Percentiles rank a stretch among this genome's conserved stretches.
phyloP scores from a whole-genome alignment of 108 stramenopile genomes.

The Schizochytrium sp. region DNA sequence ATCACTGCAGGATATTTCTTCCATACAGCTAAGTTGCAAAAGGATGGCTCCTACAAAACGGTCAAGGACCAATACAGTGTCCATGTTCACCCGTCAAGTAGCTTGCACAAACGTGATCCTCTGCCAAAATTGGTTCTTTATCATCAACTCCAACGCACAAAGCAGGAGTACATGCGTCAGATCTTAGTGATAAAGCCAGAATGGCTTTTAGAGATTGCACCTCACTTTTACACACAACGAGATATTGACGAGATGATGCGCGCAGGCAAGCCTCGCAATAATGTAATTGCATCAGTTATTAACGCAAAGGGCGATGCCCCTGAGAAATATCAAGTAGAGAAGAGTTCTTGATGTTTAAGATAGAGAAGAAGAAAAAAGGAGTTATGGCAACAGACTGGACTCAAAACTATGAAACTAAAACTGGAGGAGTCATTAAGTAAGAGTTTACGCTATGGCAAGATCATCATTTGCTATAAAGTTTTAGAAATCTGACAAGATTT shows the following conservation, averaged over 20 bases:
- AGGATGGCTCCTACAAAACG: slow-evolving; percentile 93
- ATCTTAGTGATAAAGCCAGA: slow-evolving; percentile 91
- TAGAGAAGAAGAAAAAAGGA: not conserved
- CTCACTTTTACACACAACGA: slow-evolving; percentile 93
- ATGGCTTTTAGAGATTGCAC: slow-evolving; percentile 97
- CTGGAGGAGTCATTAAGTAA: too few relatives aligned
- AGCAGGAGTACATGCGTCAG: slow-evolving; percentile 98
- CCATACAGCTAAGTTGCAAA: slow-evolving; percentile 89
- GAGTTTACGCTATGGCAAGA: too few relatives aligned
- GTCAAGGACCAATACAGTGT: slow-evolving; percentile 94
- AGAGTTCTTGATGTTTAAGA: not conserved
- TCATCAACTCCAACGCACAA: slow-evolving; percentile 96
- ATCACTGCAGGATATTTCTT: slow-evolving; percentile 98
- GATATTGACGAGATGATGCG: slow-evolving; percentile 78
- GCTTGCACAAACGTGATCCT: slow-evolving; percentile 89
- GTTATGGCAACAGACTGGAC: not conserved
- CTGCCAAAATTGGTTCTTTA: slow-evolving; percentile 92
- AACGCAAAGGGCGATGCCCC: not conserved
- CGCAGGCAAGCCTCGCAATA: not conserved
- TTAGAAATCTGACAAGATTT: too few relatives aligned
- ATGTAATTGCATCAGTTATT: not conserved
- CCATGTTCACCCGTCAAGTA: slow-evolving; percentile 94
- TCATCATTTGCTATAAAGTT: too few relatives aligned
- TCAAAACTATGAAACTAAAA: too few relatives aligned
- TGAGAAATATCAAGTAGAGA: not conserved